Evolutionary conservation across 805 yeast genomes (phyloP), one percentile per base, ranked within the genome.

Genomic region (Monosporozyma servazzii): DNA sequence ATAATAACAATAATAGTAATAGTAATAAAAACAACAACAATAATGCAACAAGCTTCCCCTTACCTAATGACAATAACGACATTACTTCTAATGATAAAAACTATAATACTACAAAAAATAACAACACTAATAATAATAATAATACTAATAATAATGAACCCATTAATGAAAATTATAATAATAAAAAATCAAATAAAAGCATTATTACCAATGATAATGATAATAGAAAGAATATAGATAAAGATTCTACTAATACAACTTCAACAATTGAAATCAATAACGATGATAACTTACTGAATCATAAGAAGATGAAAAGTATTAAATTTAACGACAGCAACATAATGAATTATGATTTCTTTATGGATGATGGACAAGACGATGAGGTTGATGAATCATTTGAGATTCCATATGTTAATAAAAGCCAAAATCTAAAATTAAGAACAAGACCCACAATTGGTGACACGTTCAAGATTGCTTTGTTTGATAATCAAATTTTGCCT

Each of bases 391-490:
- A 68, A 48, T 62, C 64, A 8, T 58, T 63, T 44, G 73, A 62
- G 27, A 57, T 64, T 36, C 64, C 65, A 7, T 71, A 69, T 51
- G 69, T 64, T 21, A 64, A 69, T 29, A 70, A 65, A 23, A 65
- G 64, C 18, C 79, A 74, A 54, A 65, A 65, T 48, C 53, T 57
- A 3, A 55, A 65, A 48, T 61, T 81, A 15, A 73, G 91, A 51
- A 61, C 58, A 13, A 70, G 77, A 54, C 84, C 91, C 0, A 86
- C 88, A 27, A 81, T 87, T 44, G 98, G 98, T 18, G 98, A 91
- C 64, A 76, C 74, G 56, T 79, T 90, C 61, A 91, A 91, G 66
- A 85, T 88, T 49, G 81, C 88, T 47, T 71, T 91, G 21, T 78
- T 81, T 52, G 96, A 91, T 62, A 82, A 80, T 67, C 75, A 76